These are phyloP conservation scores for Rhizopus arrhizus DNA, from an alignment of 371 early-diverging fungal genomes.

Conservation along the genomic window DNA sequence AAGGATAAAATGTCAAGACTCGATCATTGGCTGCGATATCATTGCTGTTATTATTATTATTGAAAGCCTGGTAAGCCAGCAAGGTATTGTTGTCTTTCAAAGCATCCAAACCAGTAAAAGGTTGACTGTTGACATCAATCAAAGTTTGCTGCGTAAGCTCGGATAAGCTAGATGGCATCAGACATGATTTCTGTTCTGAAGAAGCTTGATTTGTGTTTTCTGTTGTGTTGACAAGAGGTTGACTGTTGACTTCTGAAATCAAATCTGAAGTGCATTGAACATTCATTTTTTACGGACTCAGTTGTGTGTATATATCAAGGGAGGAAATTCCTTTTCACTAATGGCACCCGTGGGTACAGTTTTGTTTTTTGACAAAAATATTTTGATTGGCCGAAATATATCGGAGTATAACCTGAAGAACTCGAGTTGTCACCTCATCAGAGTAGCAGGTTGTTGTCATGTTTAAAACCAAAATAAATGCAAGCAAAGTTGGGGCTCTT, in stretches of 20 bases:
- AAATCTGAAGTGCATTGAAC: neutral
- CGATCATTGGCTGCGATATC: neutral
- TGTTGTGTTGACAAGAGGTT: neutral
- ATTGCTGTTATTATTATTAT: neutral
- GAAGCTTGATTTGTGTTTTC: neutral
- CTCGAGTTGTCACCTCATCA: too few relatives aligned
- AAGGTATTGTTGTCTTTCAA: neutral
- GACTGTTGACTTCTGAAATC: slow-evolving; percentile 10
- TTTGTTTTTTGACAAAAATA: neutral
- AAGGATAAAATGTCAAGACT: too few relatives aligned
- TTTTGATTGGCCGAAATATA: neutral
- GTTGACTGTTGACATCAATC: slow-evolving; percentile 26
- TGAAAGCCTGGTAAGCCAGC: neutral
- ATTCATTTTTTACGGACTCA: neutral
- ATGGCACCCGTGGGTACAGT: slow-evolving; percentile 3
- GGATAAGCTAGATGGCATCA: neutral
- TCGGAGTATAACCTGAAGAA: too few relatives aligned
- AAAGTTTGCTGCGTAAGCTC: neutral
- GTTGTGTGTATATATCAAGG: neutral
- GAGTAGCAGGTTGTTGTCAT: too few relatives aligned
- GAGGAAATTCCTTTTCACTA: neutral
- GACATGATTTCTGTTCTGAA: neutral
- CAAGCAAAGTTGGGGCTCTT: neutral
- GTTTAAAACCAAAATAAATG: neutral
- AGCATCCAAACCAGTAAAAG: neutral